Evolutionary conservation across 2,329 filamentous ascomycete genomes (phyloP), one percentile per base, ranked within the genome.

Genomic region (Tolypocladium amazonense): DNA sequence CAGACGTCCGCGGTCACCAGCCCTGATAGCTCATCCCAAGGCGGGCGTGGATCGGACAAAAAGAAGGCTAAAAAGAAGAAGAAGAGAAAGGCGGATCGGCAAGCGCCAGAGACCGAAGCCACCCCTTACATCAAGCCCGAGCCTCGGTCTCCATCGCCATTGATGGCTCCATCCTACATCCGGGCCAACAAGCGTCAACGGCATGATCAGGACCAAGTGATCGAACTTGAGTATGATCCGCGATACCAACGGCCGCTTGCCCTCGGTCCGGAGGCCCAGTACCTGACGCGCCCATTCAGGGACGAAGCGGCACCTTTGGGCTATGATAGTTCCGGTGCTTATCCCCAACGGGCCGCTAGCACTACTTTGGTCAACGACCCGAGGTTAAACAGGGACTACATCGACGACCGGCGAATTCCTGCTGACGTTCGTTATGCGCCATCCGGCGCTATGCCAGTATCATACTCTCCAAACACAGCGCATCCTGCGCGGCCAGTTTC

Each of bases 111-210:
- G 62, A 68, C 73, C 50, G 77, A 79, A 57, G 72, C 71, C 43
- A 79, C 77, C 39, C 81, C 83, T 12, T 78, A 79, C 63, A 86
- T 88, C 65, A 88, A 88, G 67, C 74, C 79, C 30, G 86, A 88
- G 68, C 85, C 85, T n/a, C 78, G 77, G 56, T 88, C 86, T 2
- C 81, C 82, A 1, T 87, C 85, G 8, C 85, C 84, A 11, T 71
- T 86, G 57, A 75, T 75, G 62, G 78, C 78, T 23, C 78, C 79
- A 25, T 76, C 80, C n/a, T 77, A 80, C 61, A 70, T 77, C 38
- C 78, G 83, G 56, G 81, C 84, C 12, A 76, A 74, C 64, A 88
- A 87, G 69, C 80, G 84, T 57, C 79, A 80, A 66, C 79, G 80
- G 62, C 77, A 82, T 54, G 70, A 72, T 35, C 72, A 75, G 53